These are phyloP conservation scores for Galeopsis tetrahit DNA, from an alignment of 257 asterid species.

Conservation along the genomic window DNA sequence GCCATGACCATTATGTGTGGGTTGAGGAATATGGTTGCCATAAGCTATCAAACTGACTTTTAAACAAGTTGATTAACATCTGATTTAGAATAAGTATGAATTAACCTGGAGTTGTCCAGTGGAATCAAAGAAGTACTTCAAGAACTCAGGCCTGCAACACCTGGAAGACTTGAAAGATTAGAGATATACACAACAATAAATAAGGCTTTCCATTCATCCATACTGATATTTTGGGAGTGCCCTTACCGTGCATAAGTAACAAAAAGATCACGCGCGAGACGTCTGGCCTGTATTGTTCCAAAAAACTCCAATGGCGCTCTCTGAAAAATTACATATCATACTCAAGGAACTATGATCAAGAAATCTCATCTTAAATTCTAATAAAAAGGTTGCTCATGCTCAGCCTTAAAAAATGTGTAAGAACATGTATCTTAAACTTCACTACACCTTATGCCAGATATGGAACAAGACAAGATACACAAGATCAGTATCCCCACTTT, in stretches of 20 bases:
- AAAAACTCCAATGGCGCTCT: slow-evolving; percentile 80
- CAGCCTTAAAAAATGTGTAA: slow-evolving; percentile 19
- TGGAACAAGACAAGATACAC: slow-evolving; percentile 94
- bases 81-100: slow-evolving; percentile 26
- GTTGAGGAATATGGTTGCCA: slow-evolving; percentile 12
- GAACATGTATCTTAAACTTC: slow-evolving; percentile 30
- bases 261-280: slow-evolving; percentile 92
- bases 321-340: slow-evolving; percentile 48
- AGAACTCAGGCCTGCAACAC: slow-evolving; percentile 80
- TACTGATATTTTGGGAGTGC: slow-evolving; percentile 27
- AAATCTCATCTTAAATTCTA: slow-evolving; percentile 14
- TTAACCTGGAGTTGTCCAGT: slow-evolving; percentile 91
- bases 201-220: slow-evolving; percentile 16
- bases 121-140: slow-evolving; percentile 85
- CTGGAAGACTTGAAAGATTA: slow-evolving; percentile 46
- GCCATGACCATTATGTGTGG: slow-evolving; percentile 3
- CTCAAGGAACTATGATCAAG: slow-evolving; percentile 29
- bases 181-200: slow-evolving; percentile 20
- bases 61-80: neutral
- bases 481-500: slow-evolving; percentile 98
- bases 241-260: slow-evolving; percentile 81
- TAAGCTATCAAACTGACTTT: slow-evolving; percentile 21
- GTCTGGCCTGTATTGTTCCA: slow-evolving; percentile 79
- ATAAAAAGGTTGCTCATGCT: slow-evolving; percentile 26
- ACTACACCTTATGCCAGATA: slow-evolving; percentile 84